A percentile compares a stretch with the other conserved stretches of the same genome.
Conservation (phyloP, 1,284 basidiomycete genomes). For the Anthracocystis setariae region DNA sequence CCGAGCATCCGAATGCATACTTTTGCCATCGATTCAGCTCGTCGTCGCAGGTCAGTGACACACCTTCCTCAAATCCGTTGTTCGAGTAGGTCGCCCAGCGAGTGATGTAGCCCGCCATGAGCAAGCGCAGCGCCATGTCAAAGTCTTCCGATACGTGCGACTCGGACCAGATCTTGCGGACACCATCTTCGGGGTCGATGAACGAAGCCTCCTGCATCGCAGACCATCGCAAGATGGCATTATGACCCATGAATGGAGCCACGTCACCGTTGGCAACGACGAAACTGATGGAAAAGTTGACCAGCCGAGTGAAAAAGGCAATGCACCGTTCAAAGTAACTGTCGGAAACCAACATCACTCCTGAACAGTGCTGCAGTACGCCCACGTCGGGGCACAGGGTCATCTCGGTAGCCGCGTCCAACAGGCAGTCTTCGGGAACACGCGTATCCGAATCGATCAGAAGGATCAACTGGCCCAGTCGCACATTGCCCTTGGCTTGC, state of each 20-base stretch:
- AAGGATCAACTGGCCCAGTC: slow-evolving; percentile 59
- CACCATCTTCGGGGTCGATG: slow-evolving; percentile 75
- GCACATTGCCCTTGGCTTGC: slow-evolving; percentile 44
- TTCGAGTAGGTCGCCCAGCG: slow-evolving; percentile 86
- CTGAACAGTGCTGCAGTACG: slow-evolving; percentile 84
- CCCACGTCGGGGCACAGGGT: slow-evolving; percentile 79
- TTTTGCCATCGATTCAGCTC: slow-evolving; percentile 87
- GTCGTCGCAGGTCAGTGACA: slow-evolving; percentile 79
- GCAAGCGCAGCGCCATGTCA: slow-evolving; percentile 75
- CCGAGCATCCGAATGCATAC: slow-evolving; percentile 78
- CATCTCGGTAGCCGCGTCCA: slow-evolving; percentile 85
- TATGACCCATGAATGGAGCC: slow-evolving; percentile 85
- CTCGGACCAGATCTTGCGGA: slow-evolving; percentile 82
- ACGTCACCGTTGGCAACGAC: slow-evolving; percentile 67
- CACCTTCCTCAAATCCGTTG: slow-evolving; percentile 84
- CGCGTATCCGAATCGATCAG: slow-evolving; percentile 79
- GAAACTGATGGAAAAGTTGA: slow-evolving; percentile 67
- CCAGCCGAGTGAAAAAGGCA: slow-evolving; percentile 74
- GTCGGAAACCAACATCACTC: slow-evolving; percentile 82
- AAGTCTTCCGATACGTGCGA: slow-evolving; percentile 85
- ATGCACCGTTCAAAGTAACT: slow-evolving; percentile 89
- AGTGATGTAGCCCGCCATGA: slow-evolving; percentile 73
- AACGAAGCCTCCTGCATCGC: slow-evolving; percentile 83
- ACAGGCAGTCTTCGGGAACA: slow-evolving; percentile 84
- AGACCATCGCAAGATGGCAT: slow-evolving; percentile 85